phyloP scores from a whole-genome alignment of 257 asterid genomes.

The Misopates orontium region DNA sequence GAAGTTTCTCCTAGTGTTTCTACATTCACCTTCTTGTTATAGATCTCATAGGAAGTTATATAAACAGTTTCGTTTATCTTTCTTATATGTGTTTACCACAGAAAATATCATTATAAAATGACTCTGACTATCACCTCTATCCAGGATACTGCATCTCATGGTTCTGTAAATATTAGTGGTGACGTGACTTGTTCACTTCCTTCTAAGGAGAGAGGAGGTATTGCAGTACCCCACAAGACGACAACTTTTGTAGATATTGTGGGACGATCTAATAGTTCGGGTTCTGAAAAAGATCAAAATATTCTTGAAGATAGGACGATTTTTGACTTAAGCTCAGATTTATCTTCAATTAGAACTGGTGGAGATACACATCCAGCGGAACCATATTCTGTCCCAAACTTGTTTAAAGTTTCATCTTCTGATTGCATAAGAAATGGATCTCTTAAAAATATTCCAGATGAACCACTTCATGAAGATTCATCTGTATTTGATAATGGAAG shows the following conservation, averaged over 20 bases:
- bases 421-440: conserved; percentile 33
- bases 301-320: conserved; percentile 34
- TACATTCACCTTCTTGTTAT: neutral
- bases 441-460: conserved; percentile 39
- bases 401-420: conserved; percentile 38
- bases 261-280: conserved; percentile 59
- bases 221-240: conserved; percentile 49
- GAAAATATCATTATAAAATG: too few relatives aligned
- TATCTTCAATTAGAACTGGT: conserved; percentile 33
- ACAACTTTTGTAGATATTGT: conserved; percentile 82
- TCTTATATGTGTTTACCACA: too few relatives aligned
- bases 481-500: conserved; percentile 38
- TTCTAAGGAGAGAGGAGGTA: conserved; percentile 49
- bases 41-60: too few relatives aligned
- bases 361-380: conserved; percentile 33
- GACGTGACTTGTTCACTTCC: conserved; percentile 32
- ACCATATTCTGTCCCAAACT: conserved; percentile 30
- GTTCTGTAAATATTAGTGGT: conserved; percentile 36
- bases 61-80: too few relatives aligned
- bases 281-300: conserved; percentile 54
- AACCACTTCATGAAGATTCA: conserved; percentile 44
- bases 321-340: conserved; percentile 37
- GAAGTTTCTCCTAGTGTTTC: neutral
- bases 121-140: conserved; percentile 22
- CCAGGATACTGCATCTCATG: conserved; percentile 50